Evolutionary conservation across 352 stramenopile species (phyloP), one percentile per base, ranked within the genome.

Genomic region (Pythium oligandrum): DNA sequence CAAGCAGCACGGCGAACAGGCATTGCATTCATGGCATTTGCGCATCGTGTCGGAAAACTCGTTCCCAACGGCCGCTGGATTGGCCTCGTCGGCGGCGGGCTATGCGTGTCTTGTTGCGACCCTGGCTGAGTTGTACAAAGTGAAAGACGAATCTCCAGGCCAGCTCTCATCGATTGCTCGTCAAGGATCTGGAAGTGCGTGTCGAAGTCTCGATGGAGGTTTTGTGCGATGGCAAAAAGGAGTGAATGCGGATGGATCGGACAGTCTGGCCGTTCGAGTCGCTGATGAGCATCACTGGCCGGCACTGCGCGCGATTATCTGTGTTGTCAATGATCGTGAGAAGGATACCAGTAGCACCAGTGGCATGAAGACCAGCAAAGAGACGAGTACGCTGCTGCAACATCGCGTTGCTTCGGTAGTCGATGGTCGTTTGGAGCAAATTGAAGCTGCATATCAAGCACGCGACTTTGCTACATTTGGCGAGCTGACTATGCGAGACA

Each of bases 221-320:
- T 98, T 99, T 73, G 97, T 99, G 12, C 83, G 87, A 3, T 99
- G 97, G 97, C 73, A 96, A 12, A 96, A 94, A 64, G 96, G 96
- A 34, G 59, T 52, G 8, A 56, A 74, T 26, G 42, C 38, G 1
- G 87, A 98, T 51, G 96, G 81, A 40, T 58, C 52, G 2, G 84
- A 94, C 59, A 90, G 71, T 32, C 60, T 78, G 17, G 78, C 82
- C 11, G 56, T 94, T 7, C 66, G 90, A 55, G 53, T 96, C 38
- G 83, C 80, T 2, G 75, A 96, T 61, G 90, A 98, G 61, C 53
- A 73, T 42, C 83, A 98, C 65, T 99, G 96, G 96, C 87, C 90
- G 8, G 83, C 95, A 53, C 66, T 99, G 4, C 86, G 95, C 38
- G 94, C 96, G 1, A 68, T 99, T 12, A 97, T 99, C 57, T 91